Evolutionary conservation across 768 basidiomycete species (phyloP), one percentile per base, ranked within the genome.

Genomic region (Russula sp.): DNA sequence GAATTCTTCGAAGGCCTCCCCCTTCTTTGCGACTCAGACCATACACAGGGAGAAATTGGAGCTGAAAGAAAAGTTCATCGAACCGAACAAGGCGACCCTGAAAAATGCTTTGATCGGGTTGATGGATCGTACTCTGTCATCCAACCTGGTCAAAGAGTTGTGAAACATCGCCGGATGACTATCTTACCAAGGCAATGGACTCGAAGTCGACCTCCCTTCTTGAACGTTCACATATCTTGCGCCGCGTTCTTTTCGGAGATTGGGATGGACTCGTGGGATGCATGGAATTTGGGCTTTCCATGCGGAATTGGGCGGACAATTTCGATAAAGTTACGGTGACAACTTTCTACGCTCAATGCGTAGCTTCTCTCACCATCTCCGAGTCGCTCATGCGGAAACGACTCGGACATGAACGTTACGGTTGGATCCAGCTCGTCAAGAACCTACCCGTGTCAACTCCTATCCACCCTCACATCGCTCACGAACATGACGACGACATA

Each of bases 1-100:
- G 20, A 60, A 36, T 64, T 60, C 26, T 64, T 60, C 14, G 63
- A 59, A 11, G 63, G 52, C 22, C 24, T 64, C 28, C 58, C 63
- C 26, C 16, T 26, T 8, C 36, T 64, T 34, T 64, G 52, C 42
- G 7, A 1, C 26, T 55, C 63, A 6, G 16, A n/a, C n/a, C n/a
- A n/a, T n/a, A 10, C 0, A 26, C 34, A 18, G 40, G 16, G 20
- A 42, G 18, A 8, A 18, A 6, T 42, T 42, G 18, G 5, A 42
- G 14, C 18, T 63, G 4, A 8, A 22, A 18, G 20, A 53, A 0
- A 32, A 18, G 9, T 59, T 64, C 51, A 24, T 64, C 28, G 36
- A 1, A 38, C 50, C 1, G n/a, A 34, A 63, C 51, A 7, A 16
- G 38, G 22, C 0, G 44, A 22, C 4, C 14, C 3, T 64, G n/a